Evolutionary conservation across 2,329 filamentous ascomycete genomes (phyloP), one percentile per base, ranked within the genome.

Genomic region (Aureobasidium mangrovei): DNA sequence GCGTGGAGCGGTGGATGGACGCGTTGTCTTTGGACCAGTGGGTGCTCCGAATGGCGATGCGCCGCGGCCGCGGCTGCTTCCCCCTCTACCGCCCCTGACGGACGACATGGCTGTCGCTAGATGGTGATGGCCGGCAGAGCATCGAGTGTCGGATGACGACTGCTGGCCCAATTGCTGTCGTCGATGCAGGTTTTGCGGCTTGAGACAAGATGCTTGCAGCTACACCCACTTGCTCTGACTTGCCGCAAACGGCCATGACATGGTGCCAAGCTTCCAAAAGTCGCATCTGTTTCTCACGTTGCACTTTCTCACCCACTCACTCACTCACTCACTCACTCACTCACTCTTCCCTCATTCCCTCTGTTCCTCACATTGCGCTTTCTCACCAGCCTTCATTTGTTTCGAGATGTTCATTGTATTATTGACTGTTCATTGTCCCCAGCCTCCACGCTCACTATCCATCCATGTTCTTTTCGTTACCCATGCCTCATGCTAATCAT

Each of bases 61-160:
- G 24, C 40, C 51, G 24, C 55, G 55, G 32, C 49, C 54, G 39
- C 56, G 53, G 33, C 42, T 45, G 35, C 35, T 53, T 26, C 53
- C 43, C 36, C 54, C 42, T 55, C 54, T 53, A 31, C 55, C 55
- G 18, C 52, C 55, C 42, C 57, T 54, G 32, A 52, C 29, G 24
- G 56, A 56, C 55, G 57, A 59, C 57, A 59, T 59, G 39, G 26
- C 31, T 47, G 56, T 51, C 57, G 57, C 40, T 48, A 9, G 18
- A 24, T 33, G 18, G 31, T n/a, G 51, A 33, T 53, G 54, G n/a
- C 35, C 27, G 39, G 18, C 28, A 44, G 36, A 39, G 54, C 54
- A 56, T 56, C 28, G 38, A 44, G 31, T 31, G 32, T 53, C 49
- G 39, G 24, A 12, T 36, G 49, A 35, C 38, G 38, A 18, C 7